A percentile compares a stretch with the other conserved stretches of the same genome.
These are phyloP conservation scores for Globisporangium radiosum DNA, from an alignment of 352 stramenopile species.

Conservation along the genomic window DNA sequence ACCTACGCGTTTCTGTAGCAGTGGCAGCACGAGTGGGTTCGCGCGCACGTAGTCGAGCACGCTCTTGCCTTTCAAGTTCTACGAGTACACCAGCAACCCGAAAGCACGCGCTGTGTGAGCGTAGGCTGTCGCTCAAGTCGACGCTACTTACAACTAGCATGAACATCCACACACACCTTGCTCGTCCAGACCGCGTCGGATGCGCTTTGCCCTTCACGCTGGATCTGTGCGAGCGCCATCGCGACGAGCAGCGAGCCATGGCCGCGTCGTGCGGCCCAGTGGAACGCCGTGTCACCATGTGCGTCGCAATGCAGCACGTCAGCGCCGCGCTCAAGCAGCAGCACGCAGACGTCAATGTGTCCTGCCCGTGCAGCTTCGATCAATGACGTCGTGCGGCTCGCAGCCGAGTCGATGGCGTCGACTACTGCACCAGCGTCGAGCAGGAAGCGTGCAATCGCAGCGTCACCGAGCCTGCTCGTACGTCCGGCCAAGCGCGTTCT, in stretches of 20 bases:
- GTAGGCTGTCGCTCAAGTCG: background rate
- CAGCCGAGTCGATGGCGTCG: conserved; percentile 43
- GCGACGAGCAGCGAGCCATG: conserved; percentile 44
- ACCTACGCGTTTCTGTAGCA: conserved; percentile 44
- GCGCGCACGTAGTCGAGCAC: conserved; percentile 38
- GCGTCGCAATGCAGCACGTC: conserved; percentile 33
- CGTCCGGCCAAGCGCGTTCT: no score
- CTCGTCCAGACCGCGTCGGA: conserved; percentile 32
- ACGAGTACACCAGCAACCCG: background rate
- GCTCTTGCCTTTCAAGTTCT: conserved; percentile 59
- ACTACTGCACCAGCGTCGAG: conserved; percentile 36
- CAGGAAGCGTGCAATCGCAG: conserved; percentile 29
- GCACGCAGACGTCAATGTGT: conserved; percentile 33
- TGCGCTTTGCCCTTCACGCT: conserved; percentile 14
- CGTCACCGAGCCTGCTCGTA: conserved; percentile 23
- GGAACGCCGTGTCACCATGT: conserved; percentile 62
- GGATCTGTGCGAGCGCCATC: conserved; percentile 36
- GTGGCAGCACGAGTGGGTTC: conserved; percentile 29
- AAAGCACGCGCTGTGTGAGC: background rate
- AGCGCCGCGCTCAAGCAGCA: conserved; percentile 41
- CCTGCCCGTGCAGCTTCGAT: conserved; percentile 55
- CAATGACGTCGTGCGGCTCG: conserved; percentile 46
- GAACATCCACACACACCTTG: conserved; percentile 23
- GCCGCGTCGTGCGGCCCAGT: conserved; percentile 51
- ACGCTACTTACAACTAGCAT: background rate